phyloP scores from a whole-genome alignment of 345 rosid genomes.

The Diplotaxis tenuifolia region DNA sequence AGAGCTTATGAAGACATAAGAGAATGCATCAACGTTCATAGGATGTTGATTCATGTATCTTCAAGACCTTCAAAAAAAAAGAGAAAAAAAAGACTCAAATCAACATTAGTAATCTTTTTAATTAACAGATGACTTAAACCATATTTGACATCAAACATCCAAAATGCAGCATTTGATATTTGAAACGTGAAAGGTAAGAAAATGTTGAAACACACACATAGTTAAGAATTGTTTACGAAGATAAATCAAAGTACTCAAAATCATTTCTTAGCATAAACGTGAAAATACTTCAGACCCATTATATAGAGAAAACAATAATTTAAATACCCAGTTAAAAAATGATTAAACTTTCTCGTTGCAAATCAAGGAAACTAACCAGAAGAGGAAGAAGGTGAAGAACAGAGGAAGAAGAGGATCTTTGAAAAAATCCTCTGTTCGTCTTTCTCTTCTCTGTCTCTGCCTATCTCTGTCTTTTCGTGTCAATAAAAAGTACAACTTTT shows the following conservation, averaged over 20 bases:
- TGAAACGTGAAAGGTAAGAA: slow-evolving; percentile 27
- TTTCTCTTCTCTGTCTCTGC: slow-evolving; percentile 21
- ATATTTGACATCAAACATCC: not conserved
- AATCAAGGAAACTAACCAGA: slow-evolving; percentile 17
- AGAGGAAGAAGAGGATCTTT: slow-evolving; percentile 36
- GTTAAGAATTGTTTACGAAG: slow-evolving; percentile 12
- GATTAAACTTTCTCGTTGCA: not conserved
- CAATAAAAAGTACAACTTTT: not conserved
- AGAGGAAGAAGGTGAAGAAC: slow-evolving; percentile 21
- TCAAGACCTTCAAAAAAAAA: slow-evolving; percentile 27
- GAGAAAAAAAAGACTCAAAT: not conserved
- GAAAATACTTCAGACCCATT: not conserved
- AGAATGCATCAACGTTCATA: slow-evolving; percentile 27
- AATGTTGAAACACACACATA: slow-evolving; percentile 5
- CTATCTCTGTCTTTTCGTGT: slow-evolving; percentile 26
- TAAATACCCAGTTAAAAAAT: not conserved
- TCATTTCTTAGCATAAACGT: not conserved
- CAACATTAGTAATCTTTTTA: not conserved
- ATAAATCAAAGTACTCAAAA: not conserved
- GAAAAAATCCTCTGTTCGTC: slow-evolving; percentile 36
- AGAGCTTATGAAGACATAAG: slow-evolving; percentile 8
- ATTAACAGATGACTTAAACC: slow-evolving; percentile 1
- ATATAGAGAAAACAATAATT: not conserved
- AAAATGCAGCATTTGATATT: slow-evolving; percentile 16
- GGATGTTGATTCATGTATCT: slow-evolving; percentile 35